A percentile compares a stretch with the other conserved stretches of the same genome.
These are phyloP conservation scores for Pinus albicaulis DNA, from an alignment of 75 land plant species.

Conservation along the genomic window DNA sequence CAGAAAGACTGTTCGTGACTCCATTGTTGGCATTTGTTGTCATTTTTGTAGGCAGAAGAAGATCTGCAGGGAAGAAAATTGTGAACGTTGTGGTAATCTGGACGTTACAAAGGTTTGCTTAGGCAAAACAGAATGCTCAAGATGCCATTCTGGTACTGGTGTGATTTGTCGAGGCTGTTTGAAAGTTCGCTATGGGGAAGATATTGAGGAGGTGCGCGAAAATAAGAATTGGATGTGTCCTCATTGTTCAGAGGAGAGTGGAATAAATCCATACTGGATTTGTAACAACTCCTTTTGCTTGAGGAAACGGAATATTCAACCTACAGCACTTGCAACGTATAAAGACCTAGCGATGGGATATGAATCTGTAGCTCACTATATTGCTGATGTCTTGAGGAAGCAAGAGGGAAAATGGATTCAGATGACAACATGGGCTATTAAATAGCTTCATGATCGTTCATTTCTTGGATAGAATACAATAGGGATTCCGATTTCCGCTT, in stretches of 20 bases:
- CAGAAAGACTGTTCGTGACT: slow-evolving; percentile 32
- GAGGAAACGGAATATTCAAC: slow-evolving; percentile 31
- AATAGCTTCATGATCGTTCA: too few relatives aligned
- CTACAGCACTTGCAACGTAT: slow-evolving; percentile 44
- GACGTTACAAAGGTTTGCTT: slow-evolving; percentile 38
- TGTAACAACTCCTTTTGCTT: slow-evolving; percentile 51
- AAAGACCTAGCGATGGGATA: slow-evolving; percentile 40
- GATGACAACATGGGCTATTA: too few relatives aligned
- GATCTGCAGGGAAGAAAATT: slow-evolving; percentile 46
- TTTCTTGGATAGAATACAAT: too few relatives aligned
- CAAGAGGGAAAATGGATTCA: too few relatives aligned
- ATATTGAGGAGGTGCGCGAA: slow-evolving; percentile 42
- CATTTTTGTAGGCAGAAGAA: slow-evolving; percentile 60
- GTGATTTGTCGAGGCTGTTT: slow-evolving; percentile 48
- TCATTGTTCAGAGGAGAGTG: slow-evolving; percentile 44
- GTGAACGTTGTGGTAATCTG: slow-evolving; percentile 35
- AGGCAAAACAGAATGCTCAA: slow-evolving; percentile 48
- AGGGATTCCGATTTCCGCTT: too few relatives aligned
- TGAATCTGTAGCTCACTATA: slow-evolving; percentile 40
- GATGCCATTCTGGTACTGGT: slow-evolving; percentile 52
- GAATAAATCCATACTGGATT: slow-evolving; percentile 40
- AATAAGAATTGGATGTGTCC: slow-evolving; percentile 51
- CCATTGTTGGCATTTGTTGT: slow-evolving; percentile 43
- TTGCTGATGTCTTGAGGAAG: slow-evolving; percentile 21
- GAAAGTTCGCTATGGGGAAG: slow-evolving; percentile 54